These are phyloP conservation scores for Myrica gale DNA, from an alignment of 306 rosid genomes.

Conservation along the genomic window DNA sequence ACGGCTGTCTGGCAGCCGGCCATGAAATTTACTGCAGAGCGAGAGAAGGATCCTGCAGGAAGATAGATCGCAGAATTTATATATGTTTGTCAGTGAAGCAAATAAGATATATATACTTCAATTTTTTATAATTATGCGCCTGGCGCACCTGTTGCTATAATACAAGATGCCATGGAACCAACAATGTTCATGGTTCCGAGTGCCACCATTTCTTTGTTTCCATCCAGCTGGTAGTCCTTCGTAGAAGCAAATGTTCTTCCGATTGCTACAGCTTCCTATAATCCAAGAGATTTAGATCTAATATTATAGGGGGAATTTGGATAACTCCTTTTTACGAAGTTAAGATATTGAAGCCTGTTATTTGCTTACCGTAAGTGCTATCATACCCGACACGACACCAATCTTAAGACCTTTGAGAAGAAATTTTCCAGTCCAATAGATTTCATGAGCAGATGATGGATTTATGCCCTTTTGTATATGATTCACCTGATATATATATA, in stretches of 20 bases:
- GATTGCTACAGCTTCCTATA: constrained; percentile 88
- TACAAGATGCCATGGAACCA: constrained; percentile 86
- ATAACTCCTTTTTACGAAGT: not conserved
- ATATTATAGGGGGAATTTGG: not conserved
- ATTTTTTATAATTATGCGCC: too few species aligned
- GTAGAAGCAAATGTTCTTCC: constrained; percentile 86
- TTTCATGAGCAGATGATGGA: constrained; percentile 55
- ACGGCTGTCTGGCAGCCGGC: constrained; percentile 80
- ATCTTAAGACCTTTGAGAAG: constrained; percentile 53
- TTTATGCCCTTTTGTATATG: constrained; percentile 57
- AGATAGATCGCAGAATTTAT: not conserved
- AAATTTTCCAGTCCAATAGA: constrained; percentile 61
- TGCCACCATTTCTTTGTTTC: constrained; percentile 96
- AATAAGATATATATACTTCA: not conserved
- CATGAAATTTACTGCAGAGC: constrained; percentile 87
- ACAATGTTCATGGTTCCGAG: constrained; percentile 78
- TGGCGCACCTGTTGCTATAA: constrained; percentile 64
- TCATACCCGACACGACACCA: constrained; percentile 60
- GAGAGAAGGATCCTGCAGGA: constrained; percentile 75
- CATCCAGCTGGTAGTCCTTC: constrained; percentile 75
- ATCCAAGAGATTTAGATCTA: not conserved
- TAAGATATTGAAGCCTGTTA: not conserved
- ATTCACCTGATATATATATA: constrained; percentile 46
- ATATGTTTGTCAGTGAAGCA: not conserved
- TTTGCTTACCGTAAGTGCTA: constrained; percentile 73